A percentile compares a stretch with the other conserved stretches of the same genome.
Conservation (phyloP, 768 basidiomycete genomes). For the Pulveroboletus sp. region DNA sequence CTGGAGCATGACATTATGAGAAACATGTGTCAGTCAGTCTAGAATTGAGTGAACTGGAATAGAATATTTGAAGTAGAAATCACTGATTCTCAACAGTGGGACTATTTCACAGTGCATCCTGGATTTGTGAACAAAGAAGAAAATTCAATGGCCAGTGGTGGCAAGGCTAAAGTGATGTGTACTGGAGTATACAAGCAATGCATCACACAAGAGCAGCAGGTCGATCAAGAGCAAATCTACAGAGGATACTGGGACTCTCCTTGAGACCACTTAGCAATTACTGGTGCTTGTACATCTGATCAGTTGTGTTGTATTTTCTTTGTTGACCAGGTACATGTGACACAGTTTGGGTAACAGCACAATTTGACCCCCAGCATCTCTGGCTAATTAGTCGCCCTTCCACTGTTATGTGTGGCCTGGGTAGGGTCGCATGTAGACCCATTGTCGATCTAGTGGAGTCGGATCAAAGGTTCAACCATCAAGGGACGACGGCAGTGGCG, state of each 20-base stretch:
- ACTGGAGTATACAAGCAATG: background rate
- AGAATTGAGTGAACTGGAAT: too few species aligned
- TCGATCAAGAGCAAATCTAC: background rate
- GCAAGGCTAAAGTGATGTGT: constrained; percentile 6
- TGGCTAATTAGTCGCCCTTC: constrained; percentile 11
- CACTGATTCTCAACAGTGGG: too few species aligned
- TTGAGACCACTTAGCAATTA: background rate
- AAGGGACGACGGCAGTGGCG: too few species aligned
- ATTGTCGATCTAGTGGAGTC: too few species aligned
- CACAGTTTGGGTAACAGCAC: constrained; percentile 10
- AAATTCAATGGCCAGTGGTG: background rate
- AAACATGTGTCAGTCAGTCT: too few species aligned
- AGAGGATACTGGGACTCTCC: background rate
- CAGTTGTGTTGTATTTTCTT: background rate
- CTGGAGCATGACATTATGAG: too few species aligned
- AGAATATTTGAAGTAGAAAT: too few species aligned
- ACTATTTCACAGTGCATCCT: background rate
- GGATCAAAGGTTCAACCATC: too few species aligned
- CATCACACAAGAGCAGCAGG: background rate
- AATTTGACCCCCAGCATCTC: background rate
- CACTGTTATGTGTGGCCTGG: too few species aligned
- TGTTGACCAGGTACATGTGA: too few species aligned
- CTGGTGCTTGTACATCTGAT: background rate
- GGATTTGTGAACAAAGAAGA: constrained; percentile 3
- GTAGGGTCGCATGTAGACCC: too few species aligned